A percentile compares a stretch with the other conserved stretches of the same genome.
Evolutionary conservation across 208 protist species (phyloP).

Genomic region (Trypanosoma vivax): DNA sequence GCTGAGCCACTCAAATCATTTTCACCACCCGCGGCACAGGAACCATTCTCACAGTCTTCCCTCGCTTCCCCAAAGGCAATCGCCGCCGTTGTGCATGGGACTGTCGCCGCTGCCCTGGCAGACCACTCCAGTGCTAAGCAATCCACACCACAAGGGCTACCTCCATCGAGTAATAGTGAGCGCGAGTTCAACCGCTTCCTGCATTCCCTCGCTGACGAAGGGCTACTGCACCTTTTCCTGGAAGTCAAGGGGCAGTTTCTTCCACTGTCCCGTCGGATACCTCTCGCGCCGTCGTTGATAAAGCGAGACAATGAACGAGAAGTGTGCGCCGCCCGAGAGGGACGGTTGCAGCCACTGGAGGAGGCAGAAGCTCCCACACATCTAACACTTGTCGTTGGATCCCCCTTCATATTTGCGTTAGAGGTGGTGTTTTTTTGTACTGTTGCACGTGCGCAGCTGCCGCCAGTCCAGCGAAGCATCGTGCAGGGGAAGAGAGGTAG

Average conservation of each 20-base stretch:
- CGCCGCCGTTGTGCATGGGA: background rate
- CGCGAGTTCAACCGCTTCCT: too few relatives aligned
- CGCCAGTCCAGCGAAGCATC: constrained; percentile 35
- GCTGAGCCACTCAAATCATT: too few relatives aligned
- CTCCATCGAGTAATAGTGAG: background rate
- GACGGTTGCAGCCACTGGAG: too few relatives aligned
- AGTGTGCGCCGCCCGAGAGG: too few relatives aligned
- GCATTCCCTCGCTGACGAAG: too few relatives aligned
- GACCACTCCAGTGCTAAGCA: constrained; percentile 22
- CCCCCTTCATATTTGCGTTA: background rate
- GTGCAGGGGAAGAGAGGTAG: background rate
- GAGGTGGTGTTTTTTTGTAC: background rate
- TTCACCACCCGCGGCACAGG: background rate
- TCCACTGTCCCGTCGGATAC: too few relatives aligned
- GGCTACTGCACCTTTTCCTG: too few relatives aligned
- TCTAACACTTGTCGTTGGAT: too few relatives aligned
- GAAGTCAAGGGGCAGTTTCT: too few relatives aligned
- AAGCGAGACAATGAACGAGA: too few relatives aligned
- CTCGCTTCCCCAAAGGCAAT: background rate
- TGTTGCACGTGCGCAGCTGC: constrained; percentile 24
- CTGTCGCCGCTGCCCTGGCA: constrained; percentile 8
- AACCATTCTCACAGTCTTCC: background rate
- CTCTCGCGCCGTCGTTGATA: too few relatives aligned
- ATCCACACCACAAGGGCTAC: constrained; percentile 7
- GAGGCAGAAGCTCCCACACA: too few relatives aligned